Base-by-base conservation (phyloP, 805 yeast species). In the Saturnispora mendoncae region DNA sequence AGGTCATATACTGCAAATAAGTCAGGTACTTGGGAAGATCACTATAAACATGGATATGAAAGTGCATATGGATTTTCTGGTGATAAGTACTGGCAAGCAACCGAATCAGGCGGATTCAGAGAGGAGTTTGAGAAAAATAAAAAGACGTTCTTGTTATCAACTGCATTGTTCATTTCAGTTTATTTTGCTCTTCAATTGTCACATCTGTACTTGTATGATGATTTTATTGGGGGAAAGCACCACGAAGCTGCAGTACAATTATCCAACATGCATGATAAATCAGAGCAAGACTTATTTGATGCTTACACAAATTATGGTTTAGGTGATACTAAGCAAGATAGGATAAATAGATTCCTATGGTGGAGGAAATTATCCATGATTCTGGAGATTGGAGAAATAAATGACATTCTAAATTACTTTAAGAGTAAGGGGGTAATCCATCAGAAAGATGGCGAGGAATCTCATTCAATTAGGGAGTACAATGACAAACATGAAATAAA, bases 281-380 rank as follows among this genome's bases (percentile, higher is more conserved):
- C 67, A 19, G 72, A 64, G 46, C 41, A 47, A 13, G 73, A 66
- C 44, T 61, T 67, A 47, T 51, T 51, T 8, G 58, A 60, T 24
- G 72, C 76, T 0, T 67, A 68, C 42, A 48, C 60, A 14, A 78
- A 77, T 52, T 75, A 66, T 51, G 80, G 80, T 2, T 54, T 69
- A 30, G 83, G 76, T 24, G 58, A 52, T 6, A 64, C 68, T 17
- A 69, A 71, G 46, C 56, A 69, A 37, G 70, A 74, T 3, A 62
- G 84, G 28, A 66, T 78, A 20, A 62, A 68, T 44, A 62, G 85
- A 45, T 78, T 78, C 51, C 48, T 78, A 42, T 73, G 78, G 78
- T 73, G 72, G 51, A 62, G 78, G 50, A 49, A 57, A 34, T 43
- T 63, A 10, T 44, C 56, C 15, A 48, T 49, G 53, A 28, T 61